These are phyloP conservation scores for Aspergillus hiratsukae DNA, from an alignment of 2,329 filamentous ascomycete species.

Conservation along the genomic window DNA sequence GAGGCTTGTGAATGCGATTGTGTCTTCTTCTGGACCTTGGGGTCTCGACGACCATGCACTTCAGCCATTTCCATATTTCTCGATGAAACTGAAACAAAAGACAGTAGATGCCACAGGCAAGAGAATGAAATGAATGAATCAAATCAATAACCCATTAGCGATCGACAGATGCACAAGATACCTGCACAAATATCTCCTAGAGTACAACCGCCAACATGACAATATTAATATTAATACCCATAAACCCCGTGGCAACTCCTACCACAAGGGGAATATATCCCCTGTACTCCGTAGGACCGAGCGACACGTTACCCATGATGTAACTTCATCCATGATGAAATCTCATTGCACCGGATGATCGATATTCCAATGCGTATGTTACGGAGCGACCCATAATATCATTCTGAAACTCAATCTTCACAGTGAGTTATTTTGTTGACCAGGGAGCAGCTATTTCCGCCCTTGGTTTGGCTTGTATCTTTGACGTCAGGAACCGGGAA, in stretches of 20 bases:
- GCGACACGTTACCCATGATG: not conserved
- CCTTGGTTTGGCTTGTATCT: not conserved
- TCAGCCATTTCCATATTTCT: not conserved
- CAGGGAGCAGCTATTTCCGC: not conserved
- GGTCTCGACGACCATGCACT: not conserved
- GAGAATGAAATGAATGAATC: not conserved
- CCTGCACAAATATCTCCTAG: not conserved
- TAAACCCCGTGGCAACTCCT: not conserved
- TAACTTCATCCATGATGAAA: not conserved
- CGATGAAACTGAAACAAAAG: not conserved
- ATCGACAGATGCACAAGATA: not conserved
- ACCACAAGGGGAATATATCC: not conserved
- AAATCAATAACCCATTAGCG: not conserved
- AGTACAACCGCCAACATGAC: not conserved
- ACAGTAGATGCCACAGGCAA: not conserved
- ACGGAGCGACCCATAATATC: not conserved
- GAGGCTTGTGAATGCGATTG: not conserved
- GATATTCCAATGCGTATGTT: not conserved
- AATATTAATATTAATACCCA: not conserved
- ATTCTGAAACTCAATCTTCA: not conserved
- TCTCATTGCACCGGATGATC: not conserved
- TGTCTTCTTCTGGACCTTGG: not conserved
- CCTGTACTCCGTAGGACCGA: not conserved
- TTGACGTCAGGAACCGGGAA: not conserved
- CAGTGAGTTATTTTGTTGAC: not conserved